These are phyloP conservation scores for Lactifluus rugatus DNA, from an alignment of 768 basidiomycete genomes.

Conservation along the genomic window DNA sequence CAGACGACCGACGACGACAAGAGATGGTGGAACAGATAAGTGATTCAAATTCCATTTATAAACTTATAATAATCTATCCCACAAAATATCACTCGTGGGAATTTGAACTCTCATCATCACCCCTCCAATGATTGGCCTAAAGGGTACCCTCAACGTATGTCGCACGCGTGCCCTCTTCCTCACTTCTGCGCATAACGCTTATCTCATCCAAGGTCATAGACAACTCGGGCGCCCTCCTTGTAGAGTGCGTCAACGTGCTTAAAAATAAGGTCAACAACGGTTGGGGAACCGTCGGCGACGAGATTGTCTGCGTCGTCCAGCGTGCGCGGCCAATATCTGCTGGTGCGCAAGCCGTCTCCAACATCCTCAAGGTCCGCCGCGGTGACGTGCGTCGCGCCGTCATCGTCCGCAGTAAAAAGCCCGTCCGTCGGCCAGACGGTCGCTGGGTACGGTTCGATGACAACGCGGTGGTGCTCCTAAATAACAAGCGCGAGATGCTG, in stretches of 20 bases:
- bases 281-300: conserved; percentile 88
- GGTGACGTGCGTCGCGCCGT: conserved; percentile 96
- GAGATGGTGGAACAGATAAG: conserved; percentile 19
- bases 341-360: conserved; percentile 54
- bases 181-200: too few species aligned
- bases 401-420: conserved; percentile 87
- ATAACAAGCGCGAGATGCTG: conserved; percentile 93
- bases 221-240: conserved; percentile 89
- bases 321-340: conserved; percentile 75
- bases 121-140: conserved; percentile 81
- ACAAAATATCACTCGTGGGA: conserved; percentile 16
- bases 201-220: conserved; percentile 93
- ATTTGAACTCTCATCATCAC: too few species aligned
- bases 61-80: not conserved
- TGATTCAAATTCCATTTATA: too few species aligned
- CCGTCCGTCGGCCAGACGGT: conserved; percentile 80
- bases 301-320: conserved; percentile 93
- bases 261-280: conserved; percentile 96
- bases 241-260: conserved; percentile 93
- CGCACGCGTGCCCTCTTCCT: too few species aligned
- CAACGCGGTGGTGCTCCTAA: conserved; percentile 88
- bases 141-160: conserved; percentile 77
- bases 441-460: conserved; percentile 87
- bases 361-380: conserved; percentile 80
- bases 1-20: too few species aligned